Conservation (phyloP, 345 rosid species). For the Salix brachista region DNA sequence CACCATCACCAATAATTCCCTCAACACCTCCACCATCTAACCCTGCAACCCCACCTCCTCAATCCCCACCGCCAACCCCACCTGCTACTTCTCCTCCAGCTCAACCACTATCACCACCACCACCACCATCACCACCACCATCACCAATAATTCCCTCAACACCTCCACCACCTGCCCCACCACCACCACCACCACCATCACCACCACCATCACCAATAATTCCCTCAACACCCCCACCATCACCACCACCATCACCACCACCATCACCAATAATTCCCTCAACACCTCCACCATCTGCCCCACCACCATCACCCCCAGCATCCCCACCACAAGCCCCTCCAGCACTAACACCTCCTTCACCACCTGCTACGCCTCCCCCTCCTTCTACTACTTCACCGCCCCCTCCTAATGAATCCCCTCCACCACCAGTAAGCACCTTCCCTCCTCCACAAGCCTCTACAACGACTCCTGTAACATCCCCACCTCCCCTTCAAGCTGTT, state of each 20-base stretch:
- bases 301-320: slow-evolving; percentile 37
- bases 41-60: slow-evolving; percentile 35
- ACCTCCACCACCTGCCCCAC: too few species aligned
- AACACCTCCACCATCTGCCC: slow-evolving; percentile 38
- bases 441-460: slow-evolving; percentile 48
- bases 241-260: slow-evolving; percentile 10
- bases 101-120: slow-evolving; percentile 11
- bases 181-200: slow-evolving; percentile 32
- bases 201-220: slow-evolving; percentile 31
- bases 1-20: slow-evolving; percentile 28
- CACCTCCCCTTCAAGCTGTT: slow-evolving; percentile 51
- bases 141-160: slow-evolving; percentile 34
- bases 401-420: slow-evolving; percentile 38
- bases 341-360: slow-evolving; percentile 39
- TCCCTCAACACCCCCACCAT: slow-evolving; percentile 31
- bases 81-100: slow-evolving; percentile 33
- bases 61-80: slow-evolving; percentile 44
- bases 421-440: slow-evolving; percentile 42
- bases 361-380: slow-evolving; percentile 27
- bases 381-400: slow-evolving; percentile 25
- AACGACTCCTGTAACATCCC: slow-evolving; percentile 42
- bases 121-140: too few species aligned
- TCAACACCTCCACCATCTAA: slow-evolving; percentile 34
- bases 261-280: slow-evolving; percentile 30
- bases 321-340: slow-evolving; percentile 43